Evolutionary conservation across 2,329 filamentous ascomycete genomes (phyloP).

Genomic region (Fusarium acutatum): DNA sequence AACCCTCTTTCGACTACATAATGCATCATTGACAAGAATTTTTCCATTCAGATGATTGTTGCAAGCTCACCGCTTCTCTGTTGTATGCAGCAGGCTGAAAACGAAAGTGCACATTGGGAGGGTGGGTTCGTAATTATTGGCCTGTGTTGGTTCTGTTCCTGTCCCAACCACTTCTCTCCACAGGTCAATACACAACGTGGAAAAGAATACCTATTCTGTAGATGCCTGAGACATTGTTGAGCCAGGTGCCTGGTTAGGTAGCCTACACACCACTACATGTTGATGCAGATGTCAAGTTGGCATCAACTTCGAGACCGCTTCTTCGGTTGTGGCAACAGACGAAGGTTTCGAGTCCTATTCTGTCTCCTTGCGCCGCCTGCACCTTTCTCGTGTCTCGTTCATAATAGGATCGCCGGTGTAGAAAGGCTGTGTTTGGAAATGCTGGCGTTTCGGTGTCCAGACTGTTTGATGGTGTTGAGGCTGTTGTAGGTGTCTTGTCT

Average conservation of each 20-base stretch:
- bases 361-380: background rate
- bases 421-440: slow-evolving; percentile 2
- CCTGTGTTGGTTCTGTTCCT: slow-evolving; percentile 1
- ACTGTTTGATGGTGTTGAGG: slow-evolving; percentile 10
- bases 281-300: slow-evolving; percentile 20
- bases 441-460: background rate
- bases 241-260: background rate
- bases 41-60: background rate
- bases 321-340: background rate
- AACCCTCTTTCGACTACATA: background rate
- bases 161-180: background rate
- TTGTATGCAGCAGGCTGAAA: background rate
- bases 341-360: background rate
- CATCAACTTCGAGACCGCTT: slow-evolving; percentile 6
- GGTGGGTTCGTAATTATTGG: slow-evolving; percentile 6
- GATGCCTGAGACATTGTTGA: background rate
- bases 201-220: background rate
- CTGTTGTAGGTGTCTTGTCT: background rate
- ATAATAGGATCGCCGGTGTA: background rate
- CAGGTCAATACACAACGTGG: background rate
- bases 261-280: background rate
- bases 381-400: background rate
- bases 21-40: background rate
- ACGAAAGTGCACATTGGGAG: background rate
- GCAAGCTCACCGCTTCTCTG: slow-evolving; percentile 7